Base-by-base conservation (phyloP, 1,284 basidiomycete genomes). In the Microbotryum violaceum region DNA sequence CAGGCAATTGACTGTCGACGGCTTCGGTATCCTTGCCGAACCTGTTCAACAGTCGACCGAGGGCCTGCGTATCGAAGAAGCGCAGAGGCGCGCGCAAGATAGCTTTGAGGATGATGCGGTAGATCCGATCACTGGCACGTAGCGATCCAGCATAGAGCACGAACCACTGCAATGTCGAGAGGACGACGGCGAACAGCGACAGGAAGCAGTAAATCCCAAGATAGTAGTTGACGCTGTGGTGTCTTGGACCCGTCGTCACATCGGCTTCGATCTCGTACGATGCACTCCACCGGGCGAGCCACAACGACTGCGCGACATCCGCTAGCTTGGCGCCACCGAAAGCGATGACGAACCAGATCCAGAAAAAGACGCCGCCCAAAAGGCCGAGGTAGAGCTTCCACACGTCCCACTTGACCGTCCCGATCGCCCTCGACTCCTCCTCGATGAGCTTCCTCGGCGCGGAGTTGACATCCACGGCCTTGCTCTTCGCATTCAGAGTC, bases 11-110 rank as follows among this genome's bases (percentile, higher is more conserved):
- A 66, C 88, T 90, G 74, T 96, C 91, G 58, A 96, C 85, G 44
- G 54, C 88, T 78, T 96, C 91, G 62, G 94, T 89, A 73, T 96
- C 92, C 74, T 96, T 94, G 48, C 91, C 89, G 70, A 96, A 94
- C 46, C 91, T 81, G 73, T 94, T 93, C 46, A 93, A 77, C 8
- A 93, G 77, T 16, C 90, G 83, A 8, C 37, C 56, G 20, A 50
- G 83, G 54, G 86, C 89, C 4, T 91, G 85, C 0, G 91, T 96
- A 72, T 97, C 92, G 72, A 94, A 92, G 81, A 96, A 96, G 29
- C 91, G 84, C 56, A 96, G 85, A 49, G 90, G 85, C 1, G 93
- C 91, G 70, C 92, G 92, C 1, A 98, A 78, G 12, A 97, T 86
- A 0, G 86, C 78, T 73, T 91, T 86, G 48, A 97, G 80, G 54